These are phyloP conservation scores for Podila horticola DNA, from an alignment of 192 early-diverging fungal species.

Conservation along the genomic window DNA sequence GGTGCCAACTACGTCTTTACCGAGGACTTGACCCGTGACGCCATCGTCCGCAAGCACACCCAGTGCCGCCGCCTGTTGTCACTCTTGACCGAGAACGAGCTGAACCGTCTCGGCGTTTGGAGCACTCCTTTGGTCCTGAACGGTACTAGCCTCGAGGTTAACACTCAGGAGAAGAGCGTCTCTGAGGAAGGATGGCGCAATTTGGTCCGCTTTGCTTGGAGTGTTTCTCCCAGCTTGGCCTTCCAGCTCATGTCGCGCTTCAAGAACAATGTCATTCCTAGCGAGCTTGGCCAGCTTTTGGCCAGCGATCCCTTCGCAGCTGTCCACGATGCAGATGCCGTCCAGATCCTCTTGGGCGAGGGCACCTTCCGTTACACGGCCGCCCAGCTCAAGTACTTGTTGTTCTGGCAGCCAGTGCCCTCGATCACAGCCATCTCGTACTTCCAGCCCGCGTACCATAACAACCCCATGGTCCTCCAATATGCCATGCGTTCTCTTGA, in stretches of 20 bases:
- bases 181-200: constrained; percentile 78
- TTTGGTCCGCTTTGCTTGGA: constrained; percentile 86
- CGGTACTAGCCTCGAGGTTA: constrained; percentile 31
- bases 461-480: constrained; percentile 92
- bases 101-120: constrained; percentile 88
- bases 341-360: constrained; percentile 79
- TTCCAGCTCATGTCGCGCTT: constrained; percentile 83
- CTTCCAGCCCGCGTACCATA: constrained; percentile 74
- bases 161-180: constrained; percentile 46
- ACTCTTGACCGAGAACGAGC: constrained; percentile 90
- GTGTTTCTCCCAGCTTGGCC: constrained; percentile 81
- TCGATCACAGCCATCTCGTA: constrained; percentile 90
- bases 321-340: constrained; percentile 76
- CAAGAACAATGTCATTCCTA: constrained; percentile 71
- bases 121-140: constrained; percentile 66
- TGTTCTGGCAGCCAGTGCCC: constrained; percentile 91
- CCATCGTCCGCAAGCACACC: constrained; percentile 59
- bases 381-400: constrained; percentile 66
- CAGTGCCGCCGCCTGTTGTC: constrained; percentile 73
- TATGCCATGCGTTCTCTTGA: constrained; percentile 94
- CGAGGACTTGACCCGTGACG: constrained; percentile 61
- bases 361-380: constrained; percentile 36
- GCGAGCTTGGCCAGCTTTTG: constrained; percentile 73
- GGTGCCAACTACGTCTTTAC: constrained; percentile 33
- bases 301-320: constrained; percentile 71